Base-by-base conservation (phyloP, 2,329 filamentous ascomycete species). In the Alternaria angustiovoidea region DNA sequence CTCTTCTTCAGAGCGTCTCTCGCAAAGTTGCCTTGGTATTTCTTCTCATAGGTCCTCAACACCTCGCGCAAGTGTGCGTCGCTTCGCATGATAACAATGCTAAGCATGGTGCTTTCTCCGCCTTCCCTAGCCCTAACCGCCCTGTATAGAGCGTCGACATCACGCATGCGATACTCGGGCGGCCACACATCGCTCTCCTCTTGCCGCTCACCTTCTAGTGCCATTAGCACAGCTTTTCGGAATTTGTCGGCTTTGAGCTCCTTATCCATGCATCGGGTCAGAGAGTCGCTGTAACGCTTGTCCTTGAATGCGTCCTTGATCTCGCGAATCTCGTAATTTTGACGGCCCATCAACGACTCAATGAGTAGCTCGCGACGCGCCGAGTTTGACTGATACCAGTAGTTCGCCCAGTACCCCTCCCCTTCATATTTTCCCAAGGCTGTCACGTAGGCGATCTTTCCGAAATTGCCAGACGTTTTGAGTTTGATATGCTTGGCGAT, bases 341-440 rank as follows among this genome's bases (percentile, higher is more conserved):
- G 88, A 6, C 94, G 88, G 0, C 95, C 95, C 88, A 97, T 96
- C 20, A 99, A 85, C 6, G 89, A 88, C 79, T 99, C 95, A 70
- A 98, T 97, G 54, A 99, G 86, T 36, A 99, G 84, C 78, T 98
- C 94, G 6, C 94, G 88, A 3, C 93, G 87, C 7, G 89, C 92
- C 71, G 90, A 91, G 78, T 94, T 91, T 38, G 90, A 89, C 75
- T 97, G 94, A 80, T 97, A 98, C 89, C 93, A 98, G 79, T 93
- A 97, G 78, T 97, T 98, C 61, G 94, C 93, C 94, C 95, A 99
- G 83, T 97, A 97, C 0, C 93, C 92, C 78, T 99, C 95, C 68
- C 89, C 90, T 81, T 97, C 95, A 89, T 93, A 98, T 53, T 87
- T 86, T 9, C 95, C 95, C 0, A 98, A 86, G 0, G 94, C 93